Evolutionary conservation across 306 rosid species (phyloP), one percentile per base, ranked within the genome.

Genomic region (Neltuma alba): DNA sequence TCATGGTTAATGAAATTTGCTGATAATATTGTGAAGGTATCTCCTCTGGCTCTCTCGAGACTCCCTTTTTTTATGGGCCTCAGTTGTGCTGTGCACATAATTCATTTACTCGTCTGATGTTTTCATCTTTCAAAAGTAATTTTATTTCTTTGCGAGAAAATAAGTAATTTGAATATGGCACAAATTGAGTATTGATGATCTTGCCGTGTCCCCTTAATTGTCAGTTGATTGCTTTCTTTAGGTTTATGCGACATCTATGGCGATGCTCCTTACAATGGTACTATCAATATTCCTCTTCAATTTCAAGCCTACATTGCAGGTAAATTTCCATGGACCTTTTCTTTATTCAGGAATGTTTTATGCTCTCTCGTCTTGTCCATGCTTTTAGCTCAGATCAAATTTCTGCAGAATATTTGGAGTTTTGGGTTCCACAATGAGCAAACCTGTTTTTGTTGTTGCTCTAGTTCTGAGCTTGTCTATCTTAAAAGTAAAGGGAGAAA

Each of bases 181-280:
- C 10, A 4, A 45, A 54, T 20, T 27, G 5, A 38, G 20, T 38
- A 58, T 44, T 71, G 41, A 58, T 78, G 34, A 3, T n/a, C 34
- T 20, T 14, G 33, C 36, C 1, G 0, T 36, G 28, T 20, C 23
- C 55, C 76, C 9, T 2, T 44, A 58, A 79, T 25, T 57, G n/a
- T 7, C 67, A 20, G 58, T 72, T 9, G 70, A 55, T 58, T 70
- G 62, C 37, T 58, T 58, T 58, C 28, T 70, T 42, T 70, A 91
- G 92, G 93, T 91, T 78, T 91, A 89, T 58, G 86, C 97, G n/a
- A 89, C 92, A 45, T 88, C 92, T 69, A 91, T 88, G 92, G 89
- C 92, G 23, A 89, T 91, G 97, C 92, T 86, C 45, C 81, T 89
- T 75, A 85, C 97, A 3, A 90, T 82, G 78, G 72, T 89, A 63